phyloP scores from a whole-genome alignment of 2,329 filamentous ascomycete genomes.

The Alternaria sp. region DNA sequence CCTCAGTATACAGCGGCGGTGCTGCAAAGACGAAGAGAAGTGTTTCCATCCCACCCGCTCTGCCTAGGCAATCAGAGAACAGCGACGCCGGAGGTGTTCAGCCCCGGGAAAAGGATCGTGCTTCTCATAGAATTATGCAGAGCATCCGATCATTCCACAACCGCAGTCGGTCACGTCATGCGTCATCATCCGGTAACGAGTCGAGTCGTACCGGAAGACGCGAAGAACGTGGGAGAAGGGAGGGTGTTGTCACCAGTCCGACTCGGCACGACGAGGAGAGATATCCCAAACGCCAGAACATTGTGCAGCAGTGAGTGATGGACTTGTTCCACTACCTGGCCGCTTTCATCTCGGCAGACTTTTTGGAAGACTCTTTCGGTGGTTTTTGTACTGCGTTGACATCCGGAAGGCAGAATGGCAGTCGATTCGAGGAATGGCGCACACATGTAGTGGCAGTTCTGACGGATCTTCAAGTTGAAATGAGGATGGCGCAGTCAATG shows the following conservation, averaged over 20 bases:
- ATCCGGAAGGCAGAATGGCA: not conserved
- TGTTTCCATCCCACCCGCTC: not conserved
- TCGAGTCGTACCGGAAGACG: not conserved
- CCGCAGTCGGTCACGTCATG: not conserved
- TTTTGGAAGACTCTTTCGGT: not conserved
- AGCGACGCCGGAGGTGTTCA: not conserved
- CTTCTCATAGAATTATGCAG: not conserved
- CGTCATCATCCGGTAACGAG: not conserved
- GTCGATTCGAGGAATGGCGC: not conserved
- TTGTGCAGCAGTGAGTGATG: not conserved
- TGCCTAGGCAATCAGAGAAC: not conserved
- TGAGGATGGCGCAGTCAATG: no score
- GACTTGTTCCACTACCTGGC: not conserved
- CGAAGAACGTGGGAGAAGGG: not conserved
- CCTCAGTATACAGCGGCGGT: not conserved
- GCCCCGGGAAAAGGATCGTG: not conserved
- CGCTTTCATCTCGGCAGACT: accelerated
- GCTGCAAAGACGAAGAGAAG: not conserved
- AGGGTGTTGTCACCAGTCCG: not conserved
- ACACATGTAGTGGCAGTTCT: not conserved
- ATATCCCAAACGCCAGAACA: not conserved
- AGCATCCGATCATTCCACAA: not conserved
- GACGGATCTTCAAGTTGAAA: not conserved
- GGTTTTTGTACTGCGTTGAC: not conserved
- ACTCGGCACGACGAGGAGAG: not conserved